These are phyloP conservation scores for Strigomonas culicis DNA, from an alignment of 208 protist genomes.

Conservation along the genomic window DNA sequence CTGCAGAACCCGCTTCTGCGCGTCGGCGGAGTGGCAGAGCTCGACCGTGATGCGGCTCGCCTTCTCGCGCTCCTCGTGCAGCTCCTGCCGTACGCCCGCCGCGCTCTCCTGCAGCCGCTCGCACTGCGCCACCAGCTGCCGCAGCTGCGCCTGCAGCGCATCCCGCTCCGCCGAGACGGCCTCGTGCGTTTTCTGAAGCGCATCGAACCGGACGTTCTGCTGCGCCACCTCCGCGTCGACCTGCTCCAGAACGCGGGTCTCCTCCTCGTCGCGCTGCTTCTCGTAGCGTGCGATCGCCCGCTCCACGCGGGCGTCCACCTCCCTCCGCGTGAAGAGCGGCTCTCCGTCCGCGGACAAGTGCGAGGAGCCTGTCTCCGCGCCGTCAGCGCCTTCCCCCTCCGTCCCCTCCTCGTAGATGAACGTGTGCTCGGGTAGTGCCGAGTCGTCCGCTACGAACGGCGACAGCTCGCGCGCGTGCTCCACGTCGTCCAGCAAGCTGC, in stretches of 20 bases:
- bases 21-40: slow-evolving; percentile 50
- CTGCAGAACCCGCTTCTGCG: slow-evolving; percentile 13
- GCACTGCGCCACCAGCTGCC: slow-evolving; percentile 17
- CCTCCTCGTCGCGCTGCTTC: slow-evolving; percentile 57
- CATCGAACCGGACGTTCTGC: slow-evolving; percentile 38
- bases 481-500: slow-evolving; percentile 35
- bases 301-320: slow-evolving; percentile 25
- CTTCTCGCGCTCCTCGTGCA: slow-evolving; percentile 32
- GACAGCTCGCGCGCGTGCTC: slow-evolving; percentile 16
- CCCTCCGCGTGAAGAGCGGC: background rate
- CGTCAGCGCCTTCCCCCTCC: background rate
- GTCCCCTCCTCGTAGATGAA: background rate
- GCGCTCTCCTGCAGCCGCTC: slow-evolving; percentile 25
- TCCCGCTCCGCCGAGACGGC: slow-evolving; percentile 16
- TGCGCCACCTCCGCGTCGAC: slow-evolving; percentile 63
- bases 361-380: background rate
- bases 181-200: slow-evolving; percentile 28
- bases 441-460: background rate
- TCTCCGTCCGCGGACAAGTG: background rate
- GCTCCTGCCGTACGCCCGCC: slow-evolving; percentile 24
- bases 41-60: slow-evolving; percentile 37
- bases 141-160: slow-evolving; percentile 24
- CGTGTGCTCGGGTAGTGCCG: background rate
- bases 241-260: slow-evolving; percentile 58
- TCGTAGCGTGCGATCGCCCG: slow-evolving; percentile 52